Evolutionary conservation across 192 early-diverging fungal genomes (phyloP).

Genomic region (Coemansia sp.): DNA sequence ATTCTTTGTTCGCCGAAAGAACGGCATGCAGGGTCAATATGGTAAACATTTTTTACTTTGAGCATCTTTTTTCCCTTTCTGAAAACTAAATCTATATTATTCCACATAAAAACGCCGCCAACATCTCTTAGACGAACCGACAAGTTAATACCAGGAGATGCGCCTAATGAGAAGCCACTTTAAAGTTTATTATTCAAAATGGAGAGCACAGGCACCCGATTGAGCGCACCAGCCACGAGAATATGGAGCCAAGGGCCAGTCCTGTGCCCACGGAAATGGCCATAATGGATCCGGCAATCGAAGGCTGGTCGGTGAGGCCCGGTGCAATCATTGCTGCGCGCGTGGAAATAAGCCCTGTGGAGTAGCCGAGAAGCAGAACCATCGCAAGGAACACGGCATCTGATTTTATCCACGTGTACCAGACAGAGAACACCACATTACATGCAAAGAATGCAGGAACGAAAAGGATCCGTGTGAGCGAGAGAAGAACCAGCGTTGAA

Average conservation of each 20-base stretch:
- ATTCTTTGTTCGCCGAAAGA: neutral
- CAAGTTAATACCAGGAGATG: neutral
- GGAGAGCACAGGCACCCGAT: conserved; percentile 45
- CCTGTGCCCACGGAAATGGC: conserved; percentile 66
- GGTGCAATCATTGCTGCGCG: conserved; percentile 64
- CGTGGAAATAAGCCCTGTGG: conserved; percentile 67
- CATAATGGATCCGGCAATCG: conserved; percentile 65
- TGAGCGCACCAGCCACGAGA: conserved; percentile 52
- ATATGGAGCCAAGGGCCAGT: conserved; percentile 65
- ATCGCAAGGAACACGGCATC: conserved; percentile 50
- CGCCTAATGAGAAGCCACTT: neutral
- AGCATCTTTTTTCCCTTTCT: too few relatives aligned
- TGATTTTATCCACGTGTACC: conserved; percentile 59
- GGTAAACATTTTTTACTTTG: too few relatives aligned
- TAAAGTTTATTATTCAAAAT: conserved; percentile 4
- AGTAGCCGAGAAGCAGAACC: conserved; percentile 60
- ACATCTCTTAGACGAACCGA: neutral
- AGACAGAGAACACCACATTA: conserved; percentile 59
- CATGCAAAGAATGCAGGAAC: conserved; percentile 71
- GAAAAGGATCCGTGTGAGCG: conserved; percentile 58
- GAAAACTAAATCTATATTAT: neutral
- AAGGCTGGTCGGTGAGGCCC: conserved; percentile 53
- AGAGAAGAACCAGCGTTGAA: conserved; percentile 44
- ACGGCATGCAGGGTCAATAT: too few relatives aligned
- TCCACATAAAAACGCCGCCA: neutral